Evolutionary conservation across 2,329 filamentous ascomycete species (phyloP), one percentile per base, ranked within the genome.

Genomic region (Sarocladium kiliense): DNA sequence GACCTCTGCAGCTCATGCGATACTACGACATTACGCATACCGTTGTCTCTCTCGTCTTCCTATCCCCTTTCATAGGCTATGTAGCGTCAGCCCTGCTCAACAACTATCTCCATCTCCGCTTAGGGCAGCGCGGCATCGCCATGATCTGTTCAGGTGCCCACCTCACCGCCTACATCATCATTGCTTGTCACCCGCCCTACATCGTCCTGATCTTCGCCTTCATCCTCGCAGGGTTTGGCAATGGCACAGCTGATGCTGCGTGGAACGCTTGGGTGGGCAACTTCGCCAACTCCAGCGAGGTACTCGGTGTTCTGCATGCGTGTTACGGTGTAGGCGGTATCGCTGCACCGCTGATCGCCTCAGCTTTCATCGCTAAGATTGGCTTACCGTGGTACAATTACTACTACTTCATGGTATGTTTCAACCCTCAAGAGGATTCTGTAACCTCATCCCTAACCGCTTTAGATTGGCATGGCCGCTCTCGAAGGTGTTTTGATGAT

Each of bases 381-480:
- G 61, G 73, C 5, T 59, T 86, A 53, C 75, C 75, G 0, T 92
- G 88, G 88, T 89, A 86, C 61, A 74, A 74, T 2, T 91, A 87
- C 65, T 92, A 91, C 68, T 90, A 89, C 64, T 71, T 90, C 42
- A 88, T 91, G 85, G 82, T 87, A 63, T 58, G 77, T 65, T 23
- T 4, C 18, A 7, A 18, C n/a, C 12, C 44, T 30, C 44, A 3
- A 5, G 44, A 18, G 18, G 10, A 45, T 26, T 26, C 42, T 10
- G 10, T 4, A 2, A 2, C 21, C 23, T 0, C 79, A 64, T 60
- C 16, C 10, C 45, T 30, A 16, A 57, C 39, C 2, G 2, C 66
- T 86, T 44, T 86, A 90, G 81, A 74, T 84, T 45, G 79, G 71
- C 7, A 68, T 79, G 44, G 75, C 83, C 0, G 72, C 67, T 2